Evolutionary conservation across 768 basidiomycete genomes (phyloP).

Genomic region (Phylloporus sp.): DNA sequence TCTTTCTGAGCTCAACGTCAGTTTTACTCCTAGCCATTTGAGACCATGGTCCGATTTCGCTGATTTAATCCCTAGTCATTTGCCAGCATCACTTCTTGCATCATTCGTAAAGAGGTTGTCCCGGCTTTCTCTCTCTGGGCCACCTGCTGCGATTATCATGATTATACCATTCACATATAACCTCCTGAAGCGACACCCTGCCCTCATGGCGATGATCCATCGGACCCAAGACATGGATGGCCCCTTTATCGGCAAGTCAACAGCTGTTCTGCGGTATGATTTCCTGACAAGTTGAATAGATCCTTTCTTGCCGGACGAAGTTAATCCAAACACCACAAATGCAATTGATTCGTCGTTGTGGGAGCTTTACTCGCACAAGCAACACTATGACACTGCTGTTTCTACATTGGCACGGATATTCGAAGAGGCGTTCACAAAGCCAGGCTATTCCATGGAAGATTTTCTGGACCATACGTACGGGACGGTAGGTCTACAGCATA

Average conservation of each 20-base stretch:
- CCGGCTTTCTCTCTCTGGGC: constrained; percentile 75
- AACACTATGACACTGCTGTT: constrained; percentile 84
- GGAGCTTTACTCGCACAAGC: constrained; percentile 77
- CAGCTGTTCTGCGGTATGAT: neutral
- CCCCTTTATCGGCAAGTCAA: constrained; percentile 32
- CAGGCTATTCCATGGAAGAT: constrained; percentile 85
- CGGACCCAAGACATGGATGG: constrained; percentile 39
- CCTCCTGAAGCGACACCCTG: constrained; percentile 85
- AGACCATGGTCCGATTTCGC: neutral
- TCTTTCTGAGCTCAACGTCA: constrained; percentile 89
- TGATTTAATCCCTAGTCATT: constrained; percentile 50
- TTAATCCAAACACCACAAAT: constrained; percentile 68
- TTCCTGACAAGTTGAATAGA: constrained; percentile 38
- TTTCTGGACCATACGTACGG: constrained; percentile 92
- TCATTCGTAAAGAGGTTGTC: constrained; percentile 92
- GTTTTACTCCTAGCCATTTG: constrained; percentile 28
- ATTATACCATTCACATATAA: constrained; percentile 94
- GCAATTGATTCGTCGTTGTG: constrained; percentile 88
- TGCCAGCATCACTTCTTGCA: constrained; percentile 87
- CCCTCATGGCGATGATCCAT: constrained; percentile 92
- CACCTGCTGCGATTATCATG: constrained; percentile 88
- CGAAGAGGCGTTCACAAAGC: constrained; percentile 91
- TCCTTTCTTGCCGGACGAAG: constrained; percentile 62
- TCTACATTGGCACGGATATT: constrained; percentile 86
- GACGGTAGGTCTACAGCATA: constrained; percentile 48